Evolutionary conservation across 352 stramenopile species (phyloP).

Genomic region (Phytophthora aleatoria): DNA sequence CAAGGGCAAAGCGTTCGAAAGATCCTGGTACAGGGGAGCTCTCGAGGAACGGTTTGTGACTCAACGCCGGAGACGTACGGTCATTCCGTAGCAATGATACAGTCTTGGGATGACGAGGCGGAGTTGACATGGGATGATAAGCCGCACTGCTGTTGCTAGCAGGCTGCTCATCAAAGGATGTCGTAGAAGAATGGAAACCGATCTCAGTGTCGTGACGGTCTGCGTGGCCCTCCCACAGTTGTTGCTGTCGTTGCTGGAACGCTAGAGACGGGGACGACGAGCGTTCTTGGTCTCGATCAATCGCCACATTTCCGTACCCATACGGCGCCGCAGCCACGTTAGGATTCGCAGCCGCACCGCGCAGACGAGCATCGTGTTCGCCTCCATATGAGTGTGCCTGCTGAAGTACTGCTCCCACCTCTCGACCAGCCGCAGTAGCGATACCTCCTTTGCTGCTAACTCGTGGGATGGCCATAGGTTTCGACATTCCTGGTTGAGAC

Average conservation of each 20-base stretch:
- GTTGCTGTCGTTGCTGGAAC: conserved; percentile 40
- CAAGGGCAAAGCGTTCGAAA: conserved; percentile 74
- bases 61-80: conserved; percentile 38
- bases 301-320: conserved; percentile 77
- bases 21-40: conserved; percentile 44
- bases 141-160: conserved; percentile 29
- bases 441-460: conserved; percentile 41
- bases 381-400: conserved; percentile 76
- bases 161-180: conserved; percentile 42
- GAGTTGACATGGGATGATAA: conserved; percentile 63
- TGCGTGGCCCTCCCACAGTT: conserved; percentile 37
- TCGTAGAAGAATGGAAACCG: conserved; percentile 28
- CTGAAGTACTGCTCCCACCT: conserved; percentile 29
- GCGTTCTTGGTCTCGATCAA: conserved; percentile 44
- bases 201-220: conserved; percentile 36
- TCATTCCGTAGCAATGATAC: conserved; percentile 49
- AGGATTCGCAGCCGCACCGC: conserved; percentile 50
- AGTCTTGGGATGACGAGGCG: conserved; percentile 70
- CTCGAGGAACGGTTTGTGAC: conserved; percentile 28
- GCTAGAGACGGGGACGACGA: conserved; percentile 35
- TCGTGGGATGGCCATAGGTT: conserved; percentile 83
- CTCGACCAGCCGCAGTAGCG: conserved; percentile 31
- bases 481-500: conserved; percentile 55
- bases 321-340: conserved; percentile 76
- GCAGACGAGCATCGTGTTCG: conserved; percentile 51